Base-by-base conservation (phyloP, 805 yeast species). In the Blastobotrys peoriensis region DNA sequence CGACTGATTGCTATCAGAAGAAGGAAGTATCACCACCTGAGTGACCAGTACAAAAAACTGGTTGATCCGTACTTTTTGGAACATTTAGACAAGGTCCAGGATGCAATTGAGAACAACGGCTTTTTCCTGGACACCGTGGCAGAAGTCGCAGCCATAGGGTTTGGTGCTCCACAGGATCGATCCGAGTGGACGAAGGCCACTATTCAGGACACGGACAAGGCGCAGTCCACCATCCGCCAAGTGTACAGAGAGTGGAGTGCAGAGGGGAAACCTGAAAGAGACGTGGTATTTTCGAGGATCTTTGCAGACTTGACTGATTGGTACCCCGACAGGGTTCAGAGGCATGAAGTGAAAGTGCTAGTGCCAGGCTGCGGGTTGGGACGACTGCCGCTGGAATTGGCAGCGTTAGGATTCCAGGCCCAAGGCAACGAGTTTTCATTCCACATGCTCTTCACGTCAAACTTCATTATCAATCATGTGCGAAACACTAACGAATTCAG, bases 291-390 rank as follows among this genome's bases (percentile, higher is more conserved):
- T 35, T 62, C 71, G 0, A 83, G 76, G 48, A 71, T 87, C 13
- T 53, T 58, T 1, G 38, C 51, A 0, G 77, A 77, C 35, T 59
- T 85, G 19, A 56, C 62, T 2, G 40, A 52, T 3, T 44, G 51
- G 63, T 34, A 61, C 66, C 50, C 68, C 1, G 48, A 48, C 50
- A 5, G 43, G 15, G 35, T 22, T 53, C 4, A 48, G 38, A n/a
- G 63, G 71, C 33, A 42, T 20, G 18, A 33, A 4, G 36, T 51
- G 4, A 51, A 44, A 16, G 74, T 87, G 0, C 63, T 91, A 3
- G 78, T 86, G 2, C 98, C 98, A 0, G 98, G 98, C 0, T 79
- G 94, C 2, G 98, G 98, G 0, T 68, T 85, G 25, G 97, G 96
- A 0, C 69, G 89, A 54, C 67, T 91, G 3, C 81, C 96, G 2